A percentile compares a stretch with the other conserved stretches of the same genome.
These are phyloP conservation scores for Trichoderma brevicompactum DNA, from an alignment of 2,329 filamentous ascomycete genomes.

Conservation along the genomic window DNA sequence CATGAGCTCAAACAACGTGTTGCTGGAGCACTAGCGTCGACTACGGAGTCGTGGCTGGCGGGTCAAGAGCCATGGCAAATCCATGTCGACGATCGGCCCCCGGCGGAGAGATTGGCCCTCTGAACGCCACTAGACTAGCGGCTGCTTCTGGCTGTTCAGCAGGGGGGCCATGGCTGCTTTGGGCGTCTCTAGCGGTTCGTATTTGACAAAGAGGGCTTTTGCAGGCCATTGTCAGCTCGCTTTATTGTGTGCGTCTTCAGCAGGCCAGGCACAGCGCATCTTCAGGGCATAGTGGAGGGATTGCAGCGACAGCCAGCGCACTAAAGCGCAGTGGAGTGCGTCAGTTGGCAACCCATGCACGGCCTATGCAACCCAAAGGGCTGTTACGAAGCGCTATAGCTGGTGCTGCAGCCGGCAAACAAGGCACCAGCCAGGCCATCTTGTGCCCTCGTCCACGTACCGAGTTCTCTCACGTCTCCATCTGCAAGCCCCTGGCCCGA, in stretches of 20 bases:
- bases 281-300: background rate
- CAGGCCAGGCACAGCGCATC: background rate
- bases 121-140: slow-evolving; percentile 15
- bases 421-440: too few relatives aligned
- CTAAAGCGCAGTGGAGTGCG: too few relatives aligned
- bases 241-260: background rate
- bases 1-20: slow-evolving; percentile 6
- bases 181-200: slow-evolving; percentile 21
- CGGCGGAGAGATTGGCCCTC: slow-evolving; percentile 5
- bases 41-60: background rate
- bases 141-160: background rate
- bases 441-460: background rate
- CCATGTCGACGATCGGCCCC: slow-evolving; percentile 24
- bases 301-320: too few relatives aligned
- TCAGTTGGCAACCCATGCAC: slow-evolving; percentile 18
- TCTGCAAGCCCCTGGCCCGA: background rate
- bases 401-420: background rate
- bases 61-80: slow-evolving; percentile 6
- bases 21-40: slow-evolving; percentile 16
- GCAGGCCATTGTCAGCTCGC: background rate
- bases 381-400: slow-evolving; percentile 9
- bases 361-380: background rate
- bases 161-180: background rate
- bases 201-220: slow-evolving; percentile 6
- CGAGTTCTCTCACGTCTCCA: too few relatives aligned